phyloP scores from a whole-genome alignment of 495 filamentous ascomycete species.

The Tuber borchii region DNA sequence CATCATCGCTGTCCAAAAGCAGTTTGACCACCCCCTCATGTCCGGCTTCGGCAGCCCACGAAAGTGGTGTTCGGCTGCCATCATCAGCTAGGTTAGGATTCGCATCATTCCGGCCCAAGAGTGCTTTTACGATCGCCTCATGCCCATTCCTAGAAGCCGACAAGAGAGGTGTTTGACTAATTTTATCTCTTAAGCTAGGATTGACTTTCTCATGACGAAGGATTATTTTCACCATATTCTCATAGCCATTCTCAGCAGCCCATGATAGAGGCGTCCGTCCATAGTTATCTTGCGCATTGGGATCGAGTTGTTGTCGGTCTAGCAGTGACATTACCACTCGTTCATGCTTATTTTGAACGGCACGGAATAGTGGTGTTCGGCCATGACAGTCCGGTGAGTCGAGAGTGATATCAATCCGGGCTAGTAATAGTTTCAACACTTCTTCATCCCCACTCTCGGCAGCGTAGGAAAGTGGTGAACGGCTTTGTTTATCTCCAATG shows the following conservation, averaged over 20 bases:
- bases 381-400: slow-evolving; percentile 7
- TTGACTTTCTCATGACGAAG: slow-evolving; percentile 6
- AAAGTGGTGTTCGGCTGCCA: too few relatives aligned
- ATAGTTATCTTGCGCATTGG: not conserved
- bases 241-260: slow-evolving; percentile 12
- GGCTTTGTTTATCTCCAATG: not conserved
- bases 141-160: slow-evolving; percentile 14
- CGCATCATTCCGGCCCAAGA: too few relatives aligned
- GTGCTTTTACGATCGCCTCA: slow-evolving; percentile 1
- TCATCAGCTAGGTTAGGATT: too few relatives aligned
- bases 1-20: too few relatives aligned
- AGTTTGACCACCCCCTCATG: too few relatives aligned
- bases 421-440: slow-evolving; percentile 9
- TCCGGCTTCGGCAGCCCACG: too few relatives aligned
- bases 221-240: not conserved
- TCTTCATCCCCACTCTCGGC: slow-evolving; percentile 8
- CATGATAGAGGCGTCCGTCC: slow-evolving; percentile 10
- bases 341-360: slow-evolving; percentile 1
- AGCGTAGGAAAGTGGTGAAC: slow-evolving; percentile 10
- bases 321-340: not conserved
- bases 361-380: slow-evolving; percentile 11
- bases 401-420: not conserved
- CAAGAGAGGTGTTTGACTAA: slow-evolving; percentile 11
- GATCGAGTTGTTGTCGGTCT: not conserved
- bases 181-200: not conserved